Conservation (phyloP, 371 early-diverging fungal genomes). For the Thermomucor indicae-seudaticae region DNA sequence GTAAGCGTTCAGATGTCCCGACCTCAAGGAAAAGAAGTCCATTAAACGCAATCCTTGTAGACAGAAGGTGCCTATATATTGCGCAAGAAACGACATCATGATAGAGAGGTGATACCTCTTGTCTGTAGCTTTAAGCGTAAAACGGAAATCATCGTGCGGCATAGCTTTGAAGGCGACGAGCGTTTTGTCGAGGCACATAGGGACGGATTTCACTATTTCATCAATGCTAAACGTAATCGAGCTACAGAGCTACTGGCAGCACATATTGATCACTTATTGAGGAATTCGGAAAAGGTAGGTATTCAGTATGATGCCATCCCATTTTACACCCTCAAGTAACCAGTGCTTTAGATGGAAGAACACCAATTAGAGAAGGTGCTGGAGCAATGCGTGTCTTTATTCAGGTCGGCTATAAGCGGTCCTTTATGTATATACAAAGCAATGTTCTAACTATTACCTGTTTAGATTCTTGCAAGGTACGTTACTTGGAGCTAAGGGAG, state of each 20-base stretch:
- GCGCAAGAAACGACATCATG: conserved; percentile 6
- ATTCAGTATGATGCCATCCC: not conserved
- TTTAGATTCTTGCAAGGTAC: conserved; percentile 72
- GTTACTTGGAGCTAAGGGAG: not conserved
- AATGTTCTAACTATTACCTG: not conserved
- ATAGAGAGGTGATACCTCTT: not conserved
- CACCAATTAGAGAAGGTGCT: conserved; percentile 21
- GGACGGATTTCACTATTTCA: conserved; percentile 80
- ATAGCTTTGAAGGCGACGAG: conserved; percentile 65
- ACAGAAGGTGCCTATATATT: conserved; percentile 27
- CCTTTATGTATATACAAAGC: not conserved
- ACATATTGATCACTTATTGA: conserved; percentile 25
- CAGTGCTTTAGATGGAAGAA: not conserved
- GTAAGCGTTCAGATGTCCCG: conserved; percentile 8
- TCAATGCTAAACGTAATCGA: conserved; percentile 79
- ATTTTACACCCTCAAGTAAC: not conserved
- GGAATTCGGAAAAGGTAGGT: conserved; percentile 18
- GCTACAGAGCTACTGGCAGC: conserved; percentile 76
- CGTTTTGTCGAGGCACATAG: conserved; percentile 65
- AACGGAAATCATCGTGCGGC: conserved; percentile 61
- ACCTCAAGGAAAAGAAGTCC: not conserved
- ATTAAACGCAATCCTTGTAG: conserved; percentile 3
- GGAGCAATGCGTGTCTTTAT: conserved; percentile 31
- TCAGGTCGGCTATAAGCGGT: conserved; percentile 12
- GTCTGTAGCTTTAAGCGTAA: conserved; percentile 59